phyloP scores from a whole-genome alignment of 2,329 filamentous ascomycete genomes.

The Penicillium corylophilum region DNA sequence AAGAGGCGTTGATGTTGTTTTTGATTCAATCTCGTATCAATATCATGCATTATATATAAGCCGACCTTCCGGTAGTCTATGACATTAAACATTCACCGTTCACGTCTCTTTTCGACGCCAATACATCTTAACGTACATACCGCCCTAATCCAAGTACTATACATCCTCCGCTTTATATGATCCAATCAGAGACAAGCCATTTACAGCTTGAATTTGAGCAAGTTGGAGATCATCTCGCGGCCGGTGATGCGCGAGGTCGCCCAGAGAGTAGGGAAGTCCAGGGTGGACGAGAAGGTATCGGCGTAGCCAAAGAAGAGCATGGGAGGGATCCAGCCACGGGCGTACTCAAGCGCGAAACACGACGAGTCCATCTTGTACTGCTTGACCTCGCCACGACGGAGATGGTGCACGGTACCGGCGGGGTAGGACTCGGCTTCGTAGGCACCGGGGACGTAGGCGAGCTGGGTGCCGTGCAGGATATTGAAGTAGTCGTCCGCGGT shows the following conservation, averaged over 20 bases:
- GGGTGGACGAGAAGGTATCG: slow-evolving; percentile 74
- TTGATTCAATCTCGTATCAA: no score
- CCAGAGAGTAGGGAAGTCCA: slow-evolving; percentile 85
- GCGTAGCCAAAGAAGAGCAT: slow-evolving; percentile 91
- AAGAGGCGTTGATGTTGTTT: background rate
- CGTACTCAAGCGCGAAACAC: slow-evolving; percentile 43
- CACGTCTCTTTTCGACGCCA: background rate
- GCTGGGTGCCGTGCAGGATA: slow-evolving; percentile 61
- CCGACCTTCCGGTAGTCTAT: background rate
- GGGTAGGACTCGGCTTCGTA: slow-evolving; percentile 42
- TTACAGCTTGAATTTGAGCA: slow-evolving; percentile 70
- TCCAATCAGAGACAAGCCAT: background rate
- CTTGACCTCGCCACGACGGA: slow-evolving; percentile 65
- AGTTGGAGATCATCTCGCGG: slow-evolving; percentile 71
- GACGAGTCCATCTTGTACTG: slow-evolving; percentile 60
- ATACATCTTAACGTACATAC: background rate
- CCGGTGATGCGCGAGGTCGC: slow-evolving; percentile 72
- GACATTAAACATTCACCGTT: background rate
- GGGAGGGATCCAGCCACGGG: slow-evolving; percentile 78
- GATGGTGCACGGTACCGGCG: slow-evolving; percentile 39
- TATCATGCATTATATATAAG: background rate
- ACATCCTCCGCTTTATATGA: background rate
- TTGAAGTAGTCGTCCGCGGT: slow-evolving; percentile 94
- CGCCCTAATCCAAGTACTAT: background rate
- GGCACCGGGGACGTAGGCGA: slow-evolving; percentile 39